Conservation (phyloP, 23 red algal genomes). For the Chondrus crispus region DNA sequence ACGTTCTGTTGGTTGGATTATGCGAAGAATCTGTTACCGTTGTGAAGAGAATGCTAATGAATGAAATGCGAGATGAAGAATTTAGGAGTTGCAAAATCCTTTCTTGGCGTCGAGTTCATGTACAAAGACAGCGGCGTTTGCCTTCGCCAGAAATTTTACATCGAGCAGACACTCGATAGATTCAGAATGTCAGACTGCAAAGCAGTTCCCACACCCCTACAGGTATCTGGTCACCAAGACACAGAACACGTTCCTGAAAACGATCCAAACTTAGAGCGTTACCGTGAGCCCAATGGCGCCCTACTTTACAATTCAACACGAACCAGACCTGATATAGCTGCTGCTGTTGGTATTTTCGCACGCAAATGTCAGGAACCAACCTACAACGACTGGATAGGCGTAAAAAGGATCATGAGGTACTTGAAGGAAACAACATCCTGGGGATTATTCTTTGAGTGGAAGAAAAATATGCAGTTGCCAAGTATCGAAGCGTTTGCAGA, state of each 20-base stretch:
- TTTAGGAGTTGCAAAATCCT: neutral
- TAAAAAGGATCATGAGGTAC: neutral
- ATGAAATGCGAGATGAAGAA: neutral
- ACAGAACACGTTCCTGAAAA: neutral
- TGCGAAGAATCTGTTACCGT: neutral
- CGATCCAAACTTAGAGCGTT: neutral
- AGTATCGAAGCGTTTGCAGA: neutral
- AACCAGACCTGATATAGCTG: neutral
- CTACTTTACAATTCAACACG: neutral
- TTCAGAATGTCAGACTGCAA: neutral
- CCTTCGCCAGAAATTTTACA: neutral
- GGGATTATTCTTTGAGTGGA: neutral
- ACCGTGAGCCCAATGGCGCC: neutral
- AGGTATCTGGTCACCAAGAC: neutral
- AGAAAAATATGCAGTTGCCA: neutral
- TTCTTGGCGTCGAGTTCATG: constrained; percentile 7
- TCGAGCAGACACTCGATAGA: neutral
- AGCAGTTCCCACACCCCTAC: neutral
- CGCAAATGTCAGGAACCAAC: neutral
- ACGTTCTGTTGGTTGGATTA: neutral
- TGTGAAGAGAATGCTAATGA: neutral
- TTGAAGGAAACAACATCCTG: neutral
- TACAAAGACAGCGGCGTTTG: neutral
- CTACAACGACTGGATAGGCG: neutral
- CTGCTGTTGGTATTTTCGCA: neutral